Percentiles rank a stretch among this genome's conserved stretches.
phyloP scores from a whole-genome alignment of 768 basidiomycete species.

The Pleurotus giganteus region DNA sequence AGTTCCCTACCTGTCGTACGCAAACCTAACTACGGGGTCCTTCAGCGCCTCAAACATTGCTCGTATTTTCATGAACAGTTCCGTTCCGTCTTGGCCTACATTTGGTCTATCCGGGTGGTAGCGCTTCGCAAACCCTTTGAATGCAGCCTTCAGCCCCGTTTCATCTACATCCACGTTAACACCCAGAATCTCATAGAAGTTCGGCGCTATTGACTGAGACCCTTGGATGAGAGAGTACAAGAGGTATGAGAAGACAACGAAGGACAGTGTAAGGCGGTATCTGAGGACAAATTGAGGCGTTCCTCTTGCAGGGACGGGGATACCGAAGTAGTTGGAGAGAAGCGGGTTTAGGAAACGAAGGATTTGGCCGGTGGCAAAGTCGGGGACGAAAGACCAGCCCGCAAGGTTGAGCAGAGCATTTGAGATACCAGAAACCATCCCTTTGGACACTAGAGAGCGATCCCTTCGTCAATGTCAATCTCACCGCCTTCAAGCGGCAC shows the following conservation, averaged over 20 bases:
- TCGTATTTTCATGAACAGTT: conserved; percentile 66
- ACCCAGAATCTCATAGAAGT: conserved; percentile 76
- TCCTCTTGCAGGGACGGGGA: conserved; percentile 37
- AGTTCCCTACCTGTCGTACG: conserved; percentile 71
- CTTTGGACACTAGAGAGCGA: too few relatives aligned
- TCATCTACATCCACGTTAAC: conserved; percentile 65
- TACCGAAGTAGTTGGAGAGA: conserved; percentile 27
- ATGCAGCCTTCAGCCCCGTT: conserved; percentile 63
- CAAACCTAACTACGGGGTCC: conserved; percentile 75
- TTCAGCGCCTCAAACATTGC: conserved; percentile 79
- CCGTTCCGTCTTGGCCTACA: conserved; percentile 54
- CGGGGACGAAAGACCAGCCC: conserved; percentile 70
- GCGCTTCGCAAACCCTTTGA: conserved; percentile 69
- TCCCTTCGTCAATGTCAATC: not conserved
- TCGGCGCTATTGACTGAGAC: conserved; percentile 55
- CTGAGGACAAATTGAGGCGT: conserved; percentile 50
- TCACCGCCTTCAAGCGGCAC: too few relatives aligned
- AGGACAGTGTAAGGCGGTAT: conserved; percentile 60
- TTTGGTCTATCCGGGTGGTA: conserved; percentile 77
- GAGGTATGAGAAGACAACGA: conserved; percentile 66
- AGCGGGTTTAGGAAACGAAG: conserved; percentile 45
- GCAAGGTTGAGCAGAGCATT: conserved; percentile 36
- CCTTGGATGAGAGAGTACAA: conserved; percentile 62
- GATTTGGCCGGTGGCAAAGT: conserved; percentile 51
- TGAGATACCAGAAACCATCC: conserved; percentile 4